Evolutionary conservation across 2,329 filamentous ascomycete genomes (phyloP).

Genomic region (Chrysosporium keratinophilum): DNA sequence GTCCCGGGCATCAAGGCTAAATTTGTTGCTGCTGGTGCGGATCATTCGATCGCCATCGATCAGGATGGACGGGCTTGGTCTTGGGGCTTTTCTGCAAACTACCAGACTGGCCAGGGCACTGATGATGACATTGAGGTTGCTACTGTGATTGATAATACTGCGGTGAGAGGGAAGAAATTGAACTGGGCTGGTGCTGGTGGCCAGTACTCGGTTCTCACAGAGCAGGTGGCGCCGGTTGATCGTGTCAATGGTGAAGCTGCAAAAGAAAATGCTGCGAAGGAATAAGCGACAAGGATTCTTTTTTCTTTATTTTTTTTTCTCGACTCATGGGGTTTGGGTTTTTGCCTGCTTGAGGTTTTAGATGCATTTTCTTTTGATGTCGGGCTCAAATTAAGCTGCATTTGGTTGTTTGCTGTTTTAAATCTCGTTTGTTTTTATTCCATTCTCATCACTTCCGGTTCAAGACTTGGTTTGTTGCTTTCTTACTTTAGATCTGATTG

Average conservation of each 20-base stretch:
- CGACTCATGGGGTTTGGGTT: background rate
- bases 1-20: conserved; percentile 51
- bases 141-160: conserved; percentile 74
- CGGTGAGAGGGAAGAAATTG: conserved; percentile 63
- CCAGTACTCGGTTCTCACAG: conserved; percentile 49
- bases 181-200: conserved; percentile 76
- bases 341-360: background rate
- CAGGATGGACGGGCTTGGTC: conserved; percentile 59
- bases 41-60: conserved; percentile 64
- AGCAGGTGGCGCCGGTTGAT: background rate
- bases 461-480: no score
- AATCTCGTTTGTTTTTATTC: no score
- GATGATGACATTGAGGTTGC: conserved; percentile 71
- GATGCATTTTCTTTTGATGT: no score
- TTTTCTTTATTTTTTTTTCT: background rate
- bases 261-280: background rate
- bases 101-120: conserved; percentile 67
- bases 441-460: no score
- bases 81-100: conserved; percentile 73
- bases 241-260: conserved; percentile 4
- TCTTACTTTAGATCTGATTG: no score
- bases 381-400: no score
- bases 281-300: background rate
- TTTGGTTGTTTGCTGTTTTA: no score
- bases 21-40: conserved; percentile 54